Evolutionary conservation across 345 rosid species (phyloP), one percentile per base, ranked within the genome.

Genomic region (Syzygium jambos): DNA sequence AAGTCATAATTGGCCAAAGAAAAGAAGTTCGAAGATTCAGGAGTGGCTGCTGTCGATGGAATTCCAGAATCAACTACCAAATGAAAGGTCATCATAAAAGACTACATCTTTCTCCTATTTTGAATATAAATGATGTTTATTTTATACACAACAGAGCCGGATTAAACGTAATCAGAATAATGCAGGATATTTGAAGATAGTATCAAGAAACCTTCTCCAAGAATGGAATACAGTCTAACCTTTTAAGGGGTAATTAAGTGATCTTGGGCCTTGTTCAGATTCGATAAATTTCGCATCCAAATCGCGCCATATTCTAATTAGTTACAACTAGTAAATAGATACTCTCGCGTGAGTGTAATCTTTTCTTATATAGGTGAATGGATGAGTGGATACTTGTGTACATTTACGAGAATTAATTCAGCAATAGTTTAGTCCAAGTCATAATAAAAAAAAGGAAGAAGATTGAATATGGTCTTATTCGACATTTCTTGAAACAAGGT

Each of bases 261-360:
- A 65, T 29, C 43, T 29, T 29, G 9, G 22, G 19, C 78, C 41
- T 15, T 15, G 21, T 22, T 2, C 0, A 3, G 6, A 65, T 65
- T 65, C 3, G 11, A 65, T 15, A 65, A 65, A 29, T 29, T 63
- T 30, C 17, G 4, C 41, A 15, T 65, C 3, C 21, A 30, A 30
- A 14, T 65, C 3, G 2, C 11, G 16, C 1, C 22, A 30, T 29
- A 30, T 65, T 30, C 1, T 0, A 1, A 30, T 0, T 0, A 7
- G 0, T 65, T 65, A 4, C 5, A 1, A 4, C 41, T 29, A 0
- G 1, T 3, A 16, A 11, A 16, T 30, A 15, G 0, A 65, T 65
- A 16, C 11, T 65, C 11, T 30, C 5, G 0, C 16, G 5, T 4
- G 78, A 65, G 78, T 30, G 16, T 4, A 30, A 65, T 65, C 11